Percentiles rank a stretch among this genome's conserved stretches.
Evolutionary conservation across 2,329 filamentous ascomycete genomes (phyloP).

Genomic region (Colletotrichum godetiae): DNA sequence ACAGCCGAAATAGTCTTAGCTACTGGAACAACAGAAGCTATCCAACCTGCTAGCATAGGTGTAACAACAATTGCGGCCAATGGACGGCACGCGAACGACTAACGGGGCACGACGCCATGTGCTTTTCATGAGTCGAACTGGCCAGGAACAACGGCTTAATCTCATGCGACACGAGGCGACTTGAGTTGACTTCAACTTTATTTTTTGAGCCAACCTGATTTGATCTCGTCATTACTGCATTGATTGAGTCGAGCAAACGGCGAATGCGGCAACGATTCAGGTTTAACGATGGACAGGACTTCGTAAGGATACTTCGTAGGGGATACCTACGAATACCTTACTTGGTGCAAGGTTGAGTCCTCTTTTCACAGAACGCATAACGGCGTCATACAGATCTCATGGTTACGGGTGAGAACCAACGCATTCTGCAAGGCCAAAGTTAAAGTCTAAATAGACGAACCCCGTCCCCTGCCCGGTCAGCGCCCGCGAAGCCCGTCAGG

Average conservation of each 20-base stretch:
- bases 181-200: conserved; percentile 22
- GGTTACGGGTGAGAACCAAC: neutral
- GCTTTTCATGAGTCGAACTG: conserved; percentile 19
- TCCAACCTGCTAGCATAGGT: neutral
- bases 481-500: conserved; percentile 3
- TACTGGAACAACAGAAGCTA: neutral
- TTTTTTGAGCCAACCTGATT: neutral
- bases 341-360: neutral
- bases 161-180: conserved; percentile 20
- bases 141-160: conserved; percentile 11
- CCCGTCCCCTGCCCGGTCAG: neutral
- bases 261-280: neutral
- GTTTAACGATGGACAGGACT: too few relatives aligned
- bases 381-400: conserved; percentile 29
- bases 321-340: too few relatives aligned
- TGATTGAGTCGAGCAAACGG: neutral
- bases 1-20: conserved; percentile 7
- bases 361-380: conserved; percentile 18
- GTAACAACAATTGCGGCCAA: neutral
- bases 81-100: conserved; percentile 10
- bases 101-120: neutral
- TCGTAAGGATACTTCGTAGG: too few relatives aligned
- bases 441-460: conserved; percentile 7
- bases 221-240: neutral
- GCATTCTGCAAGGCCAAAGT: conserved; percentile 11